Evolutionary conservation across 1,139 yeast genomes (phyloP).

Genomic region (Yamadazyma epiphylla): DNA sequence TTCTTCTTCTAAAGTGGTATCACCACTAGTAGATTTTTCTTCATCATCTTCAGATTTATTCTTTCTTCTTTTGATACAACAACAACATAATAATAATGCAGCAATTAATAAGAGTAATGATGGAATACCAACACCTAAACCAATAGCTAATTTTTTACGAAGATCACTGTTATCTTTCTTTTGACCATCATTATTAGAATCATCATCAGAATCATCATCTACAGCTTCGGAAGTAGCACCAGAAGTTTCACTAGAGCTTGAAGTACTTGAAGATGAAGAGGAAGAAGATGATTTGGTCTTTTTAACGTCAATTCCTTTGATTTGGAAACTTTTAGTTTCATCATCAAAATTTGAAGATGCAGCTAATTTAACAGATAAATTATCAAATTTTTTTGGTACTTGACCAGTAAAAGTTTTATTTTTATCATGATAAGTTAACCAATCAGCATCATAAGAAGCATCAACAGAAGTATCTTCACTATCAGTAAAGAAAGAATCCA

Average conservation of each 20-base stretch:
- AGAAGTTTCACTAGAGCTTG: constrained; percentile 21
- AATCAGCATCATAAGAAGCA: constrained; percentile 42
- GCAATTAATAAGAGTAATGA: constrained; percentile 45
- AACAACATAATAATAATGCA: constrained; percentile 50
- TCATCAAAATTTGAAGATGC: constrained; percentile 41
- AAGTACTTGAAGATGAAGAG: constrained; percentile 19
- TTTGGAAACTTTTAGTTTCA: constrained; percentile 43
- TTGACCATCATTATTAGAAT: constrained; percentile 1
- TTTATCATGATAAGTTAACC: constrained; percentile 60
- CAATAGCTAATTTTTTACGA: constrained; percentile 58
- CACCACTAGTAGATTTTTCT: constrained; percentile 20
- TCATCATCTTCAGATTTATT: constrained; percentile 20
- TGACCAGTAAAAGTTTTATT: constrained; percentile 68
- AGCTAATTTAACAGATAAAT: constrained; percentile 45
- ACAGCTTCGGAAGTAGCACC: constrained; percentile 19
- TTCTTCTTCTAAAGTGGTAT: constrained; percentile 20
- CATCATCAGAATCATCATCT: constrained; percentile 11
- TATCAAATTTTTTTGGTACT: constrained; percentile 58
- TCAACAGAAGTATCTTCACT: constrained; percentile 46
- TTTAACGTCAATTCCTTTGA: constrained; percentile 50
- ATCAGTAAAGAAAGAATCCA: constrained; percentile 54
- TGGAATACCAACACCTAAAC: constrained; percentile 86
- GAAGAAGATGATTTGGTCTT: constrained; percentile 15
- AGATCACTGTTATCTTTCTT: constrained; percentile 3
- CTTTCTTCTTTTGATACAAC: constrained; percentile 51